Evolutionary conservation across 495 filamentous ascomycete genomes (phyloP), one percentile per base, ranked within the genome.

Genomic region (Antarctomyces pellizariae): DNA sequence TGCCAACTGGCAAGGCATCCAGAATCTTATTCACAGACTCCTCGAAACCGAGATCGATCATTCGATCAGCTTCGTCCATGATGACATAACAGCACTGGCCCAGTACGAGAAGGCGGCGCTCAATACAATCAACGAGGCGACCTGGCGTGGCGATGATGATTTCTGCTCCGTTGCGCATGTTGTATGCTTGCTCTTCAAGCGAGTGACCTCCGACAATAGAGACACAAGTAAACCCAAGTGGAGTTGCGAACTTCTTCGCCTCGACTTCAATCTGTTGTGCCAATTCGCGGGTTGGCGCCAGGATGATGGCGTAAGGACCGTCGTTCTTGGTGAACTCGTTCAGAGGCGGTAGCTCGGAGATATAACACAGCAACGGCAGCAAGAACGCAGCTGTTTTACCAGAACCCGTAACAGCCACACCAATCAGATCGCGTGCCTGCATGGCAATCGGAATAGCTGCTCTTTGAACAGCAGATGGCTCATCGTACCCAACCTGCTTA

Each of bases 31-130:
- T 95, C 26, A 99, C 77, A 1, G 79, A 76, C 39, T 93, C 89
- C 48, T 95, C 89, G 46, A 99, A 95, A 26, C 86, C 86, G 34
- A 95, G 66, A 45, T 99, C 86, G 35, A 99, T 93, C 86, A 99
- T 99, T 18, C 86, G 71, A 53, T 99, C 86, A 25, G 86, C 86
- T 66, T 99, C 86, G 50, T 99, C 86, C 58, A 64, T 65, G 47
- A 99, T 92, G 26, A 95, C 68, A 52, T 99, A 99, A 56, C 84
- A 93, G 45, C 89, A 95, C 48, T 95, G 89, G 8, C 67, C 67
- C 16, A 99, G 67, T 4, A 99, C 86, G 0, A 95, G 56, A 7
- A 95, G 65, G 7, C 89, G 71, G 15, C 89, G 64, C 49, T 99
- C 86, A 32, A 99, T 82, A 47, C 79, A 93, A 52, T 99, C 86